A percentile compares a stretch with the other conserved stretches of the same genome.
These are phyloP conservation scores for Trichopus zeylanicus DNA, from an alignment of 116 monocot species.

Conservation along the genomic window DNA sequence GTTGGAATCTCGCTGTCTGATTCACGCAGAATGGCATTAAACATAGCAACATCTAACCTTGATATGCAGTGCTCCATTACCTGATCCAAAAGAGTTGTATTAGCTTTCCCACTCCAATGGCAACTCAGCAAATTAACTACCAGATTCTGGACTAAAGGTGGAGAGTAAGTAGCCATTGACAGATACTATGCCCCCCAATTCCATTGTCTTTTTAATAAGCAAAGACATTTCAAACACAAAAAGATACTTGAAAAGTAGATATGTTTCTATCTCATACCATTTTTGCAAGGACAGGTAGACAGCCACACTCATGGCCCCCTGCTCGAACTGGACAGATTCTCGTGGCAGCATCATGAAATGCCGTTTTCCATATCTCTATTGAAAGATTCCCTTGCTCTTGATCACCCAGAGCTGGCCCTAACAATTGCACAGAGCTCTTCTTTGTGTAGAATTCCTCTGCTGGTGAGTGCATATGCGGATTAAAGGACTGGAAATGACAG, in stretches of 20 bases:
- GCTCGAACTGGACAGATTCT: constrained; percentile 82
- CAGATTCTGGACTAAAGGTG: too few species aligned
- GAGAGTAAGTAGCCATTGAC: too few species aligned
- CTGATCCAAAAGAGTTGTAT: constrained; percentile 19
- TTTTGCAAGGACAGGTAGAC: constrained; percentile 70
- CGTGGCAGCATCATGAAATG: constrained; percentile 80
- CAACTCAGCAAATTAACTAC: too few species aligned
- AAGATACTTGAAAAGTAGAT: neutral
- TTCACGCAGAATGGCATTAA: constrained; percentile 98
- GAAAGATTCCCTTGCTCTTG: constrained; percentile 68
- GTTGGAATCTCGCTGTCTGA: constrained; percentile 82
- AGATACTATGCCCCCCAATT: too few species aligned
- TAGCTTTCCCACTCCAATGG: too few species aligned
- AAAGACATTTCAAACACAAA: too few species aligned
- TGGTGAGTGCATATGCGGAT: constrained; percentile 91
- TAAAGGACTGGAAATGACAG: constrained; percentile 59
- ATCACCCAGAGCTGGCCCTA: constrained; percentile 66
- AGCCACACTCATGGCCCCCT: constrained; percentile 92
- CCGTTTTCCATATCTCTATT: constrained; percentile 80
- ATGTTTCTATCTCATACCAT: constrained; percentile 31
- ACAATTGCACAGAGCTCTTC: constrained; percentile 26
- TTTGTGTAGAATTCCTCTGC: constrained; percentile 23
- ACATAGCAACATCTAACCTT: constrained; percentile 98
- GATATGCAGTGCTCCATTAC: constrained; percentile 90
- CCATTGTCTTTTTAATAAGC: too few species aligned